Percentiles rank a stretch among this genome's conserved stretches.
Conservation (phyloP, 2,329 filamentous ascomycete species). For the Alternaria consortialis region DNA sequence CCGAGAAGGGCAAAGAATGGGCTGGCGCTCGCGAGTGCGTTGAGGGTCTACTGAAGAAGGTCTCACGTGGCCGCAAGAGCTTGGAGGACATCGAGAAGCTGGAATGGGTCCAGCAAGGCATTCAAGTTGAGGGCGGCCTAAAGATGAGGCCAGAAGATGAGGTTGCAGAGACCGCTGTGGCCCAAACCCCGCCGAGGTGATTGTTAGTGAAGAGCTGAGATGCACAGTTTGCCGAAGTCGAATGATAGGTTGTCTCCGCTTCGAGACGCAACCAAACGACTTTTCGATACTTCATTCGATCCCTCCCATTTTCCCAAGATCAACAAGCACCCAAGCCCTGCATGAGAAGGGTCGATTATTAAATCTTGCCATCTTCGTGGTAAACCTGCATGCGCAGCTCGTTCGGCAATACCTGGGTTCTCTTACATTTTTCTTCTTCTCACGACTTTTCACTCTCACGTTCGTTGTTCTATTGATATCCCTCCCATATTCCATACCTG, state of each 20-base stretch:
- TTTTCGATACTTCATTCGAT: neutral
- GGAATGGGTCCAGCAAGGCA: constrained; percentile 79
- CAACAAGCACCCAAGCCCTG: neutral
- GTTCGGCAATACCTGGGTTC: neutral
- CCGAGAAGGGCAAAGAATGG: constrained; percentile 69
- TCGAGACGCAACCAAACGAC: neutral
- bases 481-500: constrained; percentile 9
- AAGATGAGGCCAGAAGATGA: constrained; percentile 62
- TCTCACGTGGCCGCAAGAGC: constrained; percentile 75
- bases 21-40: constrained; percentile 82
- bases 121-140: constrained; percentile 70
- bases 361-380: neutral
- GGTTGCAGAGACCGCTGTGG: constrained; percentile 24
- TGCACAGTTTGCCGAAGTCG: constrained; percentile 7
- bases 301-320: neutral
- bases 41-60: constrained; percentile 84
- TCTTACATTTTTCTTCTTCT: neutral
- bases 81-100: constrained; percentile 76
- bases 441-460: constrained; percentile 4
- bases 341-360: neutral
- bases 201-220: constrained; percentile 37
- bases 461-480: constrained; percentile 19
- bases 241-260: constrained; percentile 1
- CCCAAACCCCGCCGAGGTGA: constrained; percentile 34
- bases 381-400: constrained; percentile 1